Base-by-base conservation (phyloP, 192 early-diverging fungal genomes). In the Entomortierella chlamydospora region DNA sequence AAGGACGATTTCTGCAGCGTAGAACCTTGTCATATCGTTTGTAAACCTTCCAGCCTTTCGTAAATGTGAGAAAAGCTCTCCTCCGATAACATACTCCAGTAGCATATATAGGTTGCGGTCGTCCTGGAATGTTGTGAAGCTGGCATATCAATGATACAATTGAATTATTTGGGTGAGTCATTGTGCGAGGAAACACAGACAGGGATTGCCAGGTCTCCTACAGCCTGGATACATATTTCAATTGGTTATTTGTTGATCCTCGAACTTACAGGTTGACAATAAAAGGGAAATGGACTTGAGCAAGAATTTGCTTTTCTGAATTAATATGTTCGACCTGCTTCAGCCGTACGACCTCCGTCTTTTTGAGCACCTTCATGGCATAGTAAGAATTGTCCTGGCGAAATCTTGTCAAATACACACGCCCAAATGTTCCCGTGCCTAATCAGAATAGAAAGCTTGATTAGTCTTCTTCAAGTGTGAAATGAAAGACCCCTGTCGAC, bases 391-490 rank as follows among this genome's bases (percentile, higher is more conserved):
- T 79, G n/a, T 87, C 89, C 20, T 83, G 64, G 67, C 83, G 84
- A 81, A 91, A 94, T 74, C 92, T 90, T 31, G 93, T 88, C 41
- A 99, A 88, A 79, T 96, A 97, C 15, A 99, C 97, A 37, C 97
- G 86, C 2, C 96, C 97, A 85, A 99, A 99, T 42, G 97, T 99
- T 47, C 97, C 97, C 10, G 97, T 99, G 28, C 97, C 97, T 95
- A 90, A 8, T 25, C 34, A 37, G 34, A 37, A 37, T 7, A 10
- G 34, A 37, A 37, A n/a, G n/a, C 10, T 10, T 7, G 15, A 15
- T 47, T 47, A 20, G 15, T 47, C 15, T 47, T 17, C 20, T 47
- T 5, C 20, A 47, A 47, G 34, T 37, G 4, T 7, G 34, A 7
- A 7, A 37, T 37, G 10, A 37, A 37, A 10, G n/a, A n/a, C n/a